Base-by-base conservation (phyloP, 108 stramenopile genomes). In the Cyclotella sp. region DNA sequence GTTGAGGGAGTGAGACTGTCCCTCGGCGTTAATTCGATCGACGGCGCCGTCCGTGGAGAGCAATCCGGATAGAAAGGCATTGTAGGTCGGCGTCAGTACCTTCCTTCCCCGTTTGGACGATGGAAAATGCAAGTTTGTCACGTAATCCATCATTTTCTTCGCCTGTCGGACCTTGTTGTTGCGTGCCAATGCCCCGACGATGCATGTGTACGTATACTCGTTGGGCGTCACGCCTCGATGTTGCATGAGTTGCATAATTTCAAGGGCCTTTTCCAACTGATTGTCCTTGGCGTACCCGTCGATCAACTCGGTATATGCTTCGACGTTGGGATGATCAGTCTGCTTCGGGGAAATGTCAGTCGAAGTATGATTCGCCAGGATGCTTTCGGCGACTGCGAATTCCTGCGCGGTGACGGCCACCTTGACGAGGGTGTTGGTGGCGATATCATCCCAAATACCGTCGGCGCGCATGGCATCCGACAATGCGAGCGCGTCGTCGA, bases 371-470 rank as follows among this genome's bases (percentile, higher is more conserved):
- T 78, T 66, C 13, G 78, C 57, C 24, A 95, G 61, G 9, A 95
- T 76, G 26, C 70, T 68, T 75, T 90, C 87, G 8, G 91, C 93
- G 19, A 82, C 42, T n/a, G 84, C 81, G 85, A 86, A 91, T 43
- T 92, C 79, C 21, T 75, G 46, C 4, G 87, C 84, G 4, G 65
- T 69, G 15, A 92, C 83, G 34, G 91, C 91, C 18, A 85, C 89
- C 24, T 89, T 91, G 1, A 95, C 91, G 46, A 95, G 70, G 3
- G 93, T 92, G 64, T 95, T 95, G 40, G 91, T 92, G 3, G 93
- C 90, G 30, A 95, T 85, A 66, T 86, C 77, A 78, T 95, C 91
- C 91, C 93, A 95, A 22, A 90, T 54, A 9, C 82, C 59, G 18
- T 76, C 46, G 5, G 39, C 47, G 24, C 77, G 41, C 78, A 94